A percentile compares a stretch with the other conserved stretches of the same genome.
phyloP scores from a whole-genome alignment of 257 asterid species.

The Perilla frutescens region DNA sequence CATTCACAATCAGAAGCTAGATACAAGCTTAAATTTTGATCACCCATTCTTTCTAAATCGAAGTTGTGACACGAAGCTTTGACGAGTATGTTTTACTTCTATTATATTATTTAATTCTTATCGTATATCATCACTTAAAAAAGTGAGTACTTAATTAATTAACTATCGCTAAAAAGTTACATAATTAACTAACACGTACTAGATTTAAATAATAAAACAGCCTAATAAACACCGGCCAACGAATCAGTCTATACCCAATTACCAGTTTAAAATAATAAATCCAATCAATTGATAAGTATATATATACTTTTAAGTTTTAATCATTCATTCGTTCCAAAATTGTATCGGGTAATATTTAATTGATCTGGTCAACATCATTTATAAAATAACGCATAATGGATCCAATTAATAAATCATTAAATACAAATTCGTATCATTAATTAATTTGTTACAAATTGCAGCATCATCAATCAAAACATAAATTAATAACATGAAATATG shows the following conservation, averaged over 20 bases:
- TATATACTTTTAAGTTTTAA: background rate
- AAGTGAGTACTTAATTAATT: no score
- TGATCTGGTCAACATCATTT: background rate
- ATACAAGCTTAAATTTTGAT: no score
- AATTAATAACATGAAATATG: background rate
- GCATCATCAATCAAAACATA: background rate
- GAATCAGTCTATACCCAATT: background rate
- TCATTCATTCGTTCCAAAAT: background rate
- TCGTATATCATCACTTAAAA: no score
- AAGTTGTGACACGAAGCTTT: no score
- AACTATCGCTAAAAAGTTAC: no score
- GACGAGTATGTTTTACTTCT: no score
- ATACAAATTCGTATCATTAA: background rate
- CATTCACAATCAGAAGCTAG: no score
- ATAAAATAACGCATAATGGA: no score
- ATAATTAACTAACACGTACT: background rate
- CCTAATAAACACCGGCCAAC: conserved; percentile 37
- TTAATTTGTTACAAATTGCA: background rate
- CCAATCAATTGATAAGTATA: background rate
- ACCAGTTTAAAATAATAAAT: background rate
- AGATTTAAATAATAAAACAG: conserved; percentile 38
- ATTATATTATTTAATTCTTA: no score
- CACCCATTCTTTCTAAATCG: no score
- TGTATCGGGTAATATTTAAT: background rate
- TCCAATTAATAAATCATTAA: background rate